Evolutionary conservation across 2,329 filamentous ascomycete genomes (phyloP).

Genomic region (Gnomoniopsis smithogilvyi): DNA sequence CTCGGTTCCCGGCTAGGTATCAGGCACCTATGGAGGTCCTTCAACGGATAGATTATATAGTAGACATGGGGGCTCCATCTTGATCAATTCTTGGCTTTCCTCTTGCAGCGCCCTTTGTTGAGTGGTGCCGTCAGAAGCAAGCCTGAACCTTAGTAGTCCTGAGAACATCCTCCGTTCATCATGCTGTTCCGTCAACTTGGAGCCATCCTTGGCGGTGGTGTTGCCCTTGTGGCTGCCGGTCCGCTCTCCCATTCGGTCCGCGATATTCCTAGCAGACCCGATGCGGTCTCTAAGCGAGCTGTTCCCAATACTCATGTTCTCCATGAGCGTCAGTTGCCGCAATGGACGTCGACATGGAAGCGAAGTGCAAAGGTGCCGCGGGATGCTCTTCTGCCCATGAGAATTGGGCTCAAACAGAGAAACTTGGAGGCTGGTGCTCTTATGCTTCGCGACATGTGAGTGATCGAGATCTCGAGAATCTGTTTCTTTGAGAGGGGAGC

Average conservation of each 20-base stretch:
- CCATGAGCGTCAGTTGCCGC: conserved; percentile 26
- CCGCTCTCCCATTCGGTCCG: conserved; percentile 3
- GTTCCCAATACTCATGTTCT: conserved; percentile 23
- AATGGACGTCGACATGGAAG: conserved; percentile 25
- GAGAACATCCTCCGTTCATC: background rate
- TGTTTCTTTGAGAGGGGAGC: too few relatives aligned
- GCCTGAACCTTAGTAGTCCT: background rate
- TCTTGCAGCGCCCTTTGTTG: background rate
- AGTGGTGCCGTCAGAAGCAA: background rate
- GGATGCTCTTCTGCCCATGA: conserved; percentile 27
- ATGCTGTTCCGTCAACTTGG: conserved; percentile 6
- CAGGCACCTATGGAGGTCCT: background rate
- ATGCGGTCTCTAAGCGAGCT: conserved; percentile 10
- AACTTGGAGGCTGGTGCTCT: conserved; percentile 29
- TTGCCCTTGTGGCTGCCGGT: background rate
- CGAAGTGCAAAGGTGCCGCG: conserved; percentile 24
- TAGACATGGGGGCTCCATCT: too few relatives aligned
- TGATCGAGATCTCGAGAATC: background rate
- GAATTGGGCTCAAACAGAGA: conserved; percentile 30
- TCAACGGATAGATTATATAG: background rate
- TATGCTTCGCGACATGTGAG: conserved; percentile 30
- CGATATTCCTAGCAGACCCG: conserved; percentile 2
- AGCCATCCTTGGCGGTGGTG: conserved; percentile 6
- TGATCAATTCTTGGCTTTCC: background rate
- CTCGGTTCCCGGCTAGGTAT: background rate